Evolutionary conservation across 768 basidiomycete genomes (phyloP).

Genomic region (Naganishia kalamii): DNA sequence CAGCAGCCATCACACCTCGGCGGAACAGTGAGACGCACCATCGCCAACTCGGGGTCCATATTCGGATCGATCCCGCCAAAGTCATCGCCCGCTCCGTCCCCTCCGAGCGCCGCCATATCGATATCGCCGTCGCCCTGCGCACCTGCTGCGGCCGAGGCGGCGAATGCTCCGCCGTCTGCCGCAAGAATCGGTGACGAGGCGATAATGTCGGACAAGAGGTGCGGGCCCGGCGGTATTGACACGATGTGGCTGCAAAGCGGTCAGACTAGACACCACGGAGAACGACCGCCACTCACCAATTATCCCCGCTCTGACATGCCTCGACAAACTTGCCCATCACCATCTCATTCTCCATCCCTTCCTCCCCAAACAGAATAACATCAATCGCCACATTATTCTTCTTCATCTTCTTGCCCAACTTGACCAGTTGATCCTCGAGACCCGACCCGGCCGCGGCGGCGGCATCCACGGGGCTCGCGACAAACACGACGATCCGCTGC

Average conservation of each 20-base stretch:
- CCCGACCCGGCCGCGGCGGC: background rate
- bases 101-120: slow-evolving; percentile 52
- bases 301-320: slow-evolving; percentile 69
- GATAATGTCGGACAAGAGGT: slow-evolving; percentile 74
- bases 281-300: slow-evolving; percentile 56
- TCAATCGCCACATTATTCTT: slow-evolving; percentile 99
- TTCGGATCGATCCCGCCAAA: slow-evolving; percentile 84
- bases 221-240: slow-evolving; percentile 64
- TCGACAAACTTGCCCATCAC: slow-evolving; percentile 78
- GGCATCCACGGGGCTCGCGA: slow-evolving; percentile 64
- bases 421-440: slow-evolving; percentile 66
- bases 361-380: slow-evolving; percentile 79
- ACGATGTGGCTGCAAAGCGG: slow-evolving; percentile 65
- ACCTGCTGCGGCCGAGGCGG: slow-evolving; percentile 43
- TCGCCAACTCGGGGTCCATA: slow-evolving; percentile 91
- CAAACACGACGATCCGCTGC: slow-evolving; percentile 89
- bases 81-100: slow-evolving; percentile 48
- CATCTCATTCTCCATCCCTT: slow-evolving; percentile 56
- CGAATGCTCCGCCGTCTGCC: slow-evolving; percentile 64
- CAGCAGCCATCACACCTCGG: background rate
- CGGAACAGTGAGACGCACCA: slow-evolving; percentile 55
- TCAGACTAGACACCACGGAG: background rate
- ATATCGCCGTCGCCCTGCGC: slow-evolving; percentile 43
- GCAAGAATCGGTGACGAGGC: slow-evolving; percentile 74
- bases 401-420: slow-evolving; percentile 92